phyloP scores from a whole-genome alignment of 2,329 filamentous ascomycete genomes.

The Akanthomyces uredinophilus region DNA sequence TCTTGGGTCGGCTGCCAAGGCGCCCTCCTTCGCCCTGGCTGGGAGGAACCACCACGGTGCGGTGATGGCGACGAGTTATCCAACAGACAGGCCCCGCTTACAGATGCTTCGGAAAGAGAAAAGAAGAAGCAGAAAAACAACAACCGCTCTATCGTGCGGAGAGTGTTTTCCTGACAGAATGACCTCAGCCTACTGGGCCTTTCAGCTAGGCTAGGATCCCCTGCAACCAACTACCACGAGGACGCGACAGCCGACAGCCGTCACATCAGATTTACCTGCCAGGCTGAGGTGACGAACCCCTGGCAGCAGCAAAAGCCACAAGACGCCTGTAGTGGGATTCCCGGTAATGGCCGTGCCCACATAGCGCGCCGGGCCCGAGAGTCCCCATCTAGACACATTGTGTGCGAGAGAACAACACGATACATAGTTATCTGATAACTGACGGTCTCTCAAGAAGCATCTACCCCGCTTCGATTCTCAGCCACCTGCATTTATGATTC shows the following conservation, averaged over 20 bases:
- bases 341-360: conserved; percentile 11
- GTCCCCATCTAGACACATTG: background rate
- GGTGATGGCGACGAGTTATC: no score
- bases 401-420: background rate
- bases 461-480: background rate
- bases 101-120: no score
- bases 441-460: background rate
- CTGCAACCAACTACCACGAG: background rate
- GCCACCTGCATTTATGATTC: background rate
- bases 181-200: background rate
- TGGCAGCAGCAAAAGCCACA: background rate
- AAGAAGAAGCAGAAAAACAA: no score
- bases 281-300: background rate
- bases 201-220: conserved; percentile 5
- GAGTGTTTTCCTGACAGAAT: background rate
- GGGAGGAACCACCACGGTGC: background rate
- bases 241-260: background rate
- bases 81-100: no score
- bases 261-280: background rate
- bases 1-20: background rate
- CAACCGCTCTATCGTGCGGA: background rate
- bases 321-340: background rate
- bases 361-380: background rate
- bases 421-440: background rate
- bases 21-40: background rate